Evolutionary conservation across 2,329 filamentous ascomycete genomes (phyloP), one percentile per base, ranked within the genome.

Genomic region (Pseudopithomyces maydicus): DNA sequence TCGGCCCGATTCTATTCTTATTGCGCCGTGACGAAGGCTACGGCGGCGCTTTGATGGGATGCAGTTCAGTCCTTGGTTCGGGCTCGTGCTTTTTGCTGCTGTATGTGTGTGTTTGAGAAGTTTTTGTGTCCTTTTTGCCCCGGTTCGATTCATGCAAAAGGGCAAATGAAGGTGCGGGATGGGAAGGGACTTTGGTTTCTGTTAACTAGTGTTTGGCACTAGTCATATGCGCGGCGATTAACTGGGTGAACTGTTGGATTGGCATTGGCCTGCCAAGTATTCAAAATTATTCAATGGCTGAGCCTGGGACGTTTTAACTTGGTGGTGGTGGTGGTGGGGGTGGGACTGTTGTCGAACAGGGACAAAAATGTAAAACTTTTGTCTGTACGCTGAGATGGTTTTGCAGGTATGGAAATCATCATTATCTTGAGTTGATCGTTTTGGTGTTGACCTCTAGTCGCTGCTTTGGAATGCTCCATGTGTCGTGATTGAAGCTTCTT

Each of bases 231-330:
- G 12, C 3, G 39, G 29, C 32, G 17, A 32, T 2, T n/a, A 32
- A 38, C 14, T 46, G 29, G 29, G 20, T 33, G 29, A 19, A 22
- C 10, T 41, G 6, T 14, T 29, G 47, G 12, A 17, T 44, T 52
- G 39, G 15, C n/a, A 12, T 8, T 15, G 19, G 19, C 26, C 26
- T 19, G n/a, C n/a, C n/a, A n/a, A 36, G 45, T 33, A 48, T 48
- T 36, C 11, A 36, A 36, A 48, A 48, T 48, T 50, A 50, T 33
- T n/a, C 32, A 50, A 50, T 50, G 36, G 36, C 32, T 23, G 19
- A 29, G 36, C 47, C 33, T 50, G 47, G 41, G 47, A 50, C 47
- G 47, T 29, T 50, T n/a, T n/a, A n/a, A n/a, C n/a, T n/a, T n/a
- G n/a, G n/a, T n/a, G n/a, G n/a, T 29, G 26, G 5, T 29, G 26